These are phyloP conservation scores for Hypoxylon fragiforme DNA, from an alignment of 495 filamentous ascomycete genomes.

Conservation along the genomic window DNA sequence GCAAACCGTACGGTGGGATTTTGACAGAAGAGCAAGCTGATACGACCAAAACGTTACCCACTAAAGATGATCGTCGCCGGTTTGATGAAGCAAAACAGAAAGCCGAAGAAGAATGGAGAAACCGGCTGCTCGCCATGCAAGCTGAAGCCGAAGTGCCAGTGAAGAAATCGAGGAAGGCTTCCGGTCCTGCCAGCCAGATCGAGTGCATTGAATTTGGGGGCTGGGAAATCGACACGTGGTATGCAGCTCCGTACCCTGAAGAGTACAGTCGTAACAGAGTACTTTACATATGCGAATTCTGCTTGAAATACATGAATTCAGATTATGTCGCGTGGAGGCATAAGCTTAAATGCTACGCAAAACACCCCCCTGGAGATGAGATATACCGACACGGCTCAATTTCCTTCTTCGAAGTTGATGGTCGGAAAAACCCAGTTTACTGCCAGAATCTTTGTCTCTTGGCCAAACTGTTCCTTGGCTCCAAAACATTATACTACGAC, in stretches of 20 bases:
- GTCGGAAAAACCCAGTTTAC: conserved; percentile 93
- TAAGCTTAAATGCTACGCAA: conserved; percentile 95
- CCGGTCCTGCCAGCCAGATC: conserved; percentile 90
- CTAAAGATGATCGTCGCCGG: conserved; percentile 72
- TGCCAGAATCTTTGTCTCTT: conserved; percentile 97
- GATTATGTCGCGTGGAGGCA: conserved; percentile 97
- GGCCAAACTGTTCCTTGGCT: conserved; percentile 94
- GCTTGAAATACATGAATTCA: conserved; percentile 98
- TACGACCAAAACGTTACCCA: conserved; percentile 83
- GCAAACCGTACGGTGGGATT: conserved; percentile 95
- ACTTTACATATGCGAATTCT: conserved; percentile 98
- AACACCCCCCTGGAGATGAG: conserved; percentile 95
- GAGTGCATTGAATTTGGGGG: conserved; percentile 98
- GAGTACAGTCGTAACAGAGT: conserved; percentile 95
- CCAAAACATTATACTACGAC: conserved; percentile 98
- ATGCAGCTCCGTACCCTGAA: conserved; percentile 97
- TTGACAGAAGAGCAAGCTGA: conserved; percentile 87
- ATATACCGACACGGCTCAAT: conserved; percentile 94
- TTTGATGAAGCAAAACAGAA: conserved; percentile 87
- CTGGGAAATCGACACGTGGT: conserved; percentile 98
- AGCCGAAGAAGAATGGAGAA: conserved; percentile 90
- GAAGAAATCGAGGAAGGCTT: conserved; percentile 65
- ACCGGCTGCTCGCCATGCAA: conserved; percentile 51
- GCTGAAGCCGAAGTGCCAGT: conserved; percentile 47
- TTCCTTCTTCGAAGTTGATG: conserved; percentile 96